Evolutionary conservation across 148 eudicot genomes (phyloP).

Genomic region (Limonium bicolor): DNA sequence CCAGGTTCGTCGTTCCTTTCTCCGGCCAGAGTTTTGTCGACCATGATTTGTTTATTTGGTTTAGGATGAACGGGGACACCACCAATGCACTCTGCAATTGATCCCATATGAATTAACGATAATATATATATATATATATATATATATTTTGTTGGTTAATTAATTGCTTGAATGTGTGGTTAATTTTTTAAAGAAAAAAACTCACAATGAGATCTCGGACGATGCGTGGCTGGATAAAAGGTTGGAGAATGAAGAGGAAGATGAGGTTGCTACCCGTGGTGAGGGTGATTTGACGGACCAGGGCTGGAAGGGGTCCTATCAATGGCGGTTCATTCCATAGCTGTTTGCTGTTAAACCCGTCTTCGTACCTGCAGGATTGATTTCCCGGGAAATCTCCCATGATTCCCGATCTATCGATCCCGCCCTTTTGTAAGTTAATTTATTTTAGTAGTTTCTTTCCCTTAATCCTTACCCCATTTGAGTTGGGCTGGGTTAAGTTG

Average conservation of each 20-base stretch:
- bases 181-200: too few species aligned
- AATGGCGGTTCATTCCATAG: conserved; percentile 16
- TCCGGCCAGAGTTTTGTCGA: conserved; percentile 2
- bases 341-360: neutral
- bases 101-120: neutral
- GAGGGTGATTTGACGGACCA: conserved; percentile 28
- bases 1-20: conserved; percentile 5
- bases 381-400: too few species aligned
- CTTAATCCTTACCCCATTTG: too few species aligned
- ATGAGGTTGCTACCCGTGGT: conserved; percentile 21
- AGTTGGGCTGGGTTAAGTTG: too few species aligned
- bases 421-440: too few species aligned
- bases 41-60: neutral
- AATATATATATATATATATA: neutral
- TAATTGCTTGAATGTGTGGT: too few species aligned
- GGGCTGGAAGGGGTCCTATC: conserved; percentile 17
- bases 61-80: conserved; percentile 14
- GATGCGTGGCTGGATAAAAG: conserved; percentile 23
- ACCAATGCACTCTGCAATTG: conserved; percentile 15
- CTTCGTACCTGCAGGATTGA: too few species aligned
- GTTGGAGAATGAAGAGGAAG: conserved; percentile 13
- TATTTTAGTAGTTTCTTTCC: too few species aligned
- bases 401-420: too few species aligned
- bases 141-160: too few species aligned
- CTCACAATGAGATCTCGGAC: conserved; percentile 25